Evolutionary conservation across 2,329 filamentous ascomycete genomes (phyloP).

Genomic region (Botryotinia narcissicola): DNA sequence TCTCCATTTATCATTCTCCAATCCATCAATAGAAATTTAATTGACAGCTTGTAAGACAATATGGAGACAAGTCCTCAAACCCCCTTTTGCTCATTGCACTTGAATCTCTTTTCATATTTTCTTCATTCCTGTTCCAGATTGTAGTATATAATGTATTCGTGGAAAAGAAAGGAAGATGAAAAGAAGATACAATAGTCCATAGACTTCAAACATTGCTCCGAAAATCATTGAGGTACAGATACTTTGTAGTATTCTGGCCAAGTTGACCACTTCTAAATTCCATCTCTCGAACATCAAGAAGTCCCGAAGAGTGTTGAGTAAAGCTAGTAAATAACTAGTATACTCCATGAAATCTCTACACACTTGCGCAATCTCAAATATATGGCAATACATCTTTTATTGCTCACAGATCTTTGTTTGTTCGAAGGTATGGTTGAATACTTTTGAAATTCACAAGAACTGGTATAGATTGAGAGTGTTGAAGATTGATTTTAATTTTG

Average conservation of each 20-base stretch:
- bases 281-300: background rate
- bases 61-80: background rate
- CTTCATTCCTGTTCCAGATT: background rate
- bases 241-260: background rate
- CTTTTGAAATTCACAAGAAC: background rate
- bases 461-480: background rate
- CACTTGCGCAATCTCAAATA: background rate
- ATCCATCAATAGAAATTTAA: background rate
- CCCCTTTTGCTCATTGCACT: background rate
- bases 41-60: background rate
- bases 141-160: background rate
- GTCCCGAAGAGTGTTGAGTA: too few species aligned
- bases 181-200: background rate
- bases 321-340: background rate
- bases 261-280: background rate
- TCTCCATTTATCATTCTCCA: background rate
- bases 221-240: background rate
- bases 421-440: background rate
- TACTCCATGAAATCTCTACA: background rate
- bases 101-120: background rate
- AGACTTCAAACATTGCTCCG: background rate
- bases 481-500: background rate
- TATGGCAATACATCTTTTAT: background rate
- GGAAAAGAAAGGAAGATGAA: background rate
- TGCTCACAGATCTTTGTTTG: background rate